These are phyloP conservation scores for Botryotinia narcissicola DNA, from an alignment of 2,329 filamentous ascomycete species.

Conservation along the genomic window DNA sequence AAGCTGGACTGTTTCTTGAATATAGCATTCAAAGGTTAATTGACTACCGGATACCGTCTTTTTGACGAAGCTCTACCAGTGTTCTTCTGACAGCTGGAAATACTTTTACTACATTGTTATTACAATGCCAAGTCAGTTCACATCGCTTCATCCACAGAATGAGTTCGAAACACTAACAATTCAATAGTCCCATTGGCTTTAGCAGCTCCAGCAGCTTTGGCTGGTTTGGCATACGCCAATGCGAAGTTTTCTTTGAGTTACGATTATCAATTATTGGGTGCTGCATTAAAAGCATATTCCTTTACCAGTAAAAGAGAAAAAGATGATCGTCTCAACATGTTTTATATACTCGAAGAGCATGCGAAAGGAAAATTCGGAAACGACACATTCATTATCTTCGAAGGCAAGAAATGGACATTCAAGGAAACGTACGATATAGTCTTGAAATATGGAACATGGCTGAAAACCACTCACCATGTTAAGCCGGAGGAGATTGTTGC, in stretches of 20 bases:
- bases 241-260: conserved; percentile 65
- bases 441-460: conserved; percentile 72
- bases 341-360: conserved; percentile 70
- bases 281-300: conserved; percentile 48
- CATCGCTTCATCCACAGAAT: not conserved
- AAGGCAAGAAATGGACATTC: conserved; percentile 69
- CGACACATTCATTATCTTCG: conserved; percentile 62
- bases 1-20: not conserved
- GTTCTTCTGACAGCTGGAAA: not conserved
- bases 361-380: conserved; percentile 56
- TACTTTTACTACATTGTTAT: not conserved
- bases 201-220: conserved; percentile 60
- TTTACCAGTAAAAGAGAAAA: conserved; percentile 49
- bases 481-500: conserved; percentile 74
- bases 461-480: conserved; percentile 62
- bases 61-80: not conserved
- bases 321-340: conserved; percentile 64
- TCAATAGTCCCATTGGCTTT: conserved; percentile 52
- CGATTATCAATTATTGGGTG: conserved; percentile 60
- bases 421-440: conserved; percentile 69
- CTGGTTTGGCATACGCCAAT: conserved; percentile 74
- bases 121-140: conserved; percentile 32
- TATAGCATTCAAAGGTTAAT: not conserved
- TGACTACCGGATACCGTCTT: not conserved
- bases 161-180: not conserved